phyloP scores from a whole-genome alignment of 225 moss, liverwort and hornwort genomes.

The Takakia lepidozioides region DNA sequence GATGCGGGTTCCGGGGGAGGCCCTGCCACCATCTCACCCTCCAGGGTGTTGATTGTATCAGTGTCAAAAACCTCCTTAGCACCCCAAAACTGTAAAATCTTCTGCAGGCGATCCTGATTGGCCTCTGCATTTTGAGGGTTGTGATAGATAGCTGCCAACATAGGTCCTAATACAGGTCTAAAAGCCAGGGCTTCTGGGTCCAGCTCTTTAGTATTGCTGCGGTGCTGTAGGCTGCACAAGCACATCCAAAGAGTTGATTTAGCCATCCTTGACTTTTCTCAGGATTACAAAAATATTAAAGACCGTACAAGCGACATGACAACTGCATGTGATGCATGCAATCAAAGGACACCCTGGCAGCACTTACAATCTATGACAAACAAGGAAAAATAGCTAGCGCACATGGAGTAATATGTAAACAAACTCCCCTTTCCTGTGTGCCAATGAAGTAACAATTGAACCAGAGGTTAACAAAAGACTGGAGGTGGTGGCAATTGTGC shows the following conservation, averaged over 20 bases:
- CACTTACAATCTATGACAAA: no score
- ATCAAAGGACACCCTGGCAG: no score
- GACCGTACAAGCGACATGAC: no score
- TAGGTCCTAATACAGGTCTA: slow-evolving; percentile 77
- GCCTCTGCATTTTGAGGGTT: slow-evolving; percentile 65
- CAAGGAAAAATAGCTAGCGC: no score
- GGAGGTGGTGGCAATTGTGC: no score
- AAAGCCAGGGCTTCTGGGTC: slow-evolving; percentile 92
- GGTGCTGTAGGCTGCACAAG: slow-evolving; percentile 61
- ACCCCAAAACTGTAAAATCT: slow-evolving; percentile 92
- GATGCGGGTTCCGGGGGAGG: slow-evolving; percentile 52
- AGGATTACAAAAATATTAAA: not conserved
- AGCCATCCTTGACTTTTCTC: no score
- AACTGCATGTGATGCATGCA: no score
- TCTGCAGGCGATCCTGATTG: slow-evolving; percentile 83
- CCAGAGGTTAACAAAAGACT: no score
- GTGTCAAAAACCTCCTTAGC: slow-evolving; percentile 87
- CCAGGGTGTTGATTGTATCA: slow-evolving; percentile 82
- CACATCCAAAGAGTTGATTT: slow-evolving; percentile 6
- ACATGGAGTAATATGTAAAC: no score
- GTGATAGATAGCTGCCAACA: slow-evolving; percentile 90
- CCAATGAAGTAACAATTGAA: no score
- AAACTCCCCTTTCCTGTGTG: no score
- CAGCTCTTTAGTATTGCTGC: slow-evolving; percentile 60
- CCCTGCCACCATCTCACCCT: slow-evolving; percentile 99